Evolutionary conservation across 2,329 filamentous ascomycete genomes (phyloP).

Genomic region (Pseudovirgaria hyperparasitica): DNA sequence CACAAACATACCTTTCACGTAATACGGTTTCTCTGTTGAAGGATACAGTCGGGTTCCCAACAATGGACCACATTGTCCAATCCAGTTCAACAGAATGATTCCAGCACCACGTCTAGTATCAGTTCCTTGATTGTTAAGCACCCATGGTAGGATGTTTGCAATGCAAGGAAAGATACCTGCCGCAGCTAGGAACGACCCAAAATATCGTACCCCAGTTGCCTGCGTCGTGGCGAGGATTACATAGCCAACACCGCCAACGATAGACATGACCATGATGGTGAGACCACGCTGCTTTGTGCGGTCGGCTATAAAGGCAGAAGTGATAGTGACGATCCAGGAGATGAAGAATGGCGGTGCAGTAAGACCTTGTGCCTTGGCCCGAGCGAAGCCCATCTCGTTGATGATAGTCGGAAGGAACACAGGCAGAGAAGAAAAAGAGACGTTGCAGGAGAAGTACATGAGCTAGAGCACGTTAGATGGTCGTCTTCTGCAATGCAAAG

Average conservation of each 20-base stretch:
- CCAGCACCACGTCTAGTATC: conserved; percentile 54
- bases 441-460: conserved; percentile 26
- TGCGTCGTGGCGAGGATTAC: conserved; percentile 47
- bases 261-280: conserved; percentile 43
- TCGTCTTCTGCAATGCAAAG: background rate
- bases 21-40: conserved; percentile 16
- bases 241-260: conserved; percentile 50
- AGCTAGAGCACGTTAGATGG: conserved; percentile 7
- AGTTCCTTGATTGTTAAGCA: conserved; percentile 55
- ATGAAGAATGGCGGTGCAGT: conserved; percentile 60
- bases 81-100: conserved; percentile 53
- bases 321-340: conserved; percentile 50
- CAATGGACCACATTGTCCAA: conserved; percentile 40
- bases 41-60: conserved; percentile 24
- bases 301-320: conserved; percentile 53
- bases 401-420: conserved; percentile 32
- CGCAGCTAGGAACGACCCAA: conserved; percentile 42
- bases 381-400: conserved; percentile 51
- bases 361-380: conserved; percentile 56
- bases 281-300: conserved; percentile 49
- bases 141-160: conserved; percentile 58
- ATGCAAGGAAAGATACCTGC: conserved; percentile 55
- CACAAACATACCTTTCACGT: conserved; percentile 21
- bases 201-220: conserved; percentile 37
- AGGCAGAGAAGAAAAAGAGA: conserved; percentile 40